These are phyloP conservation scores for Coleophoma eucalyptorum DNA, from an alignment of 2,329 filamentous ascomycete genomes.

Conservation along the genomic window DNA sequence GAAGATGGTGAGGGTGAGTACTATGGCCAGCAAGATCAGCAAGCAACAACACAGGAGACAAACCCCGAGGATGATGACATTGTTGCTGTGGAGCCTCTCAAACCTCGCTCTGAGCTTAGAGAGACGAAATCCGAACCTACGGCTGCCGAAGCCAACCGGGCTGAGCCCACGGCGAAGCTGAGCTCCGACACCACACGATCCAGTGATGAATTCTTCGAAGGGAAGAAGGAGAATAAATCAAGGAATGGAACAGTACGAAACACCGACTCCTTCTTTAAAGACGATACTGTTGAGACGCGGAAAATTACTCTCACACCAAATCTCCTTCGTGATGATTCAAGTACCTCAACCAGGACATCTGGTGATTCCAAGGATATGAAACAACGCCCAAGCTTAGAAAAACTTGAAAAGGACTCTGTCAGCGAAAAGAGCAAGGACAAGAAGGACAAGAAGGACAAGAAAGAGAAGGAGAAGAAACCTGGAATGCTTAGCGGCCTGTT, in stretches of 20 bases:
- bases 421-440: slow-evolving; percentile 67
- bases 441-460: slow-evolving; percentile 58
- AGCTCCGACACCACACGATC: slow-evolving; percentile 38
- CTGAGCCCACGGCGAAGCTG: slow-evolving; percentile 12
- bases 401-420: slow-evolving; percentile 63
- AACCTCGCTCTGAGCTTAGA: slow-evolving; percentile 33
- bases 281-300: slow-evolving; percentile 90
- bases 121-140: slow-evolving; percentile 20
- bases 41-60: slow-evolving; percentile 18
- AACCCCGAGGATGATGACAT: slow-evolving; percentile 31
- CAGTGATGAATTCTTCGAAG: slow-evolving; percentile 66
- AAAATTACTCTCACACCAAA: slow-evolving; percentile 97
- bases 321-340: slow-evolving; percentile 76
- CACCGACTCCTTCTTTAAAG: slow-evolving; percentile 96
- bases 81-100: slow-evolving; percentile 30
- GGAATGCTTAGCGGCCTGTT: slow-evolving; percentile 63
- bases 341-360: slow-evolving; percentile 32
- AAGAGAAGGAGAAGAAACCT: slow-evolving; percentile 45
- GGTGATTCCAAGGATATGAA: slow-evolving; percentile 45
- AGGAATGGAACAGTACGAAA: slow-evolving; percentile 85
- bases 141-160: slow-evolving; percentile 13
- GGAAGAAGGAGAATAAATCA: slow-evolving; percentile 58
- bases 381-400: slow-evolving; percentile 68
- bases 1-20: slow-evolving; percentile 47
- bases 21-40: slow-evolving; percentile 40